Evolutionary conservation across 179 eudicot species (phyloP), one percentile per base, ranked within the genome.

Genomic region (Camellia oleifera): DNA sequence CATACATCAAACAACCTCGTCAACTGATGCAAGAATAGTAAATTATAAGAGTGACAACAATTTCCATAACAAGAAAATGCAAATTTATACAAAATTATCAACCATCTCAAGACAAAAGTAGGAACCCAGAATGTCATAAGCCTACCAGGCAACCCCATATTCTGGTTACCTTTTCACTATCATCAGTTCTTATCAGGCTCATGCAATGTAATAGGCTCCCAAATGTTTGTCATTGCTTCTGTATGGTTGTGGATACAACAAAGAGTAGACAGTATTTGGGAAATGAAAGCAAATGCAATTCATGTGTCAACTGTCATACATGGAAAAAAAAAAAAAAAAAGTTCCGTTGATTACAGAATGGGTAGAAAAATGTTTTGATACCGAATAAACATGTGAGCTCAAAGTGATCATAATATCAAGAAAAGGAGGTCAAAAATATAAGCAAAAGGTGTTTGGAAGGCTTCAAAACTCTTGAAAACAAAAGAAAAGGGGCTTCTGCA

Each of bases 101-200:
- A 76, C 78, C 57, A 62, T 62, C 45, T 76, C 40, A 15, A 62
- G 23, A 60, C 69, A 45, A 60, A 75, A 75, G 3, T 6, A 46
- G 13, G 3, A 76, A 4, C 69, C 40, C 78, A 46, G 13, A 13
- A 20, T 45, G 7, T 13, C 56, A 45, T 52, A 63, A 12, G 71
- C 58, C 54, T 8, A 69, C 5, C 13, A 45, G 23, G 5, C 4
- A 42, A 69, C 74, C 23, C 72, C 74, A 69, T 6, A 69, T 4
- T 5, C 65, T 17, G 65, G 65, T 1, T 5, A 17, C 3, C 60
- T 56, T 56, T 56, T 3, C 52, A 48, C 52, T 48, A 48, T 69
- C 14, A 68, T 69, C 53, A 69, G 26, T 26, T 26, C 32, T 26
- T 26, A 26, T 26, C 32, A 26, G 32, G 32, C 32, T 26, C 32